Evolutionary conservation across 129 eudicot genomes (phyloP).

Genomic region (Solidago caesia): DNA sequence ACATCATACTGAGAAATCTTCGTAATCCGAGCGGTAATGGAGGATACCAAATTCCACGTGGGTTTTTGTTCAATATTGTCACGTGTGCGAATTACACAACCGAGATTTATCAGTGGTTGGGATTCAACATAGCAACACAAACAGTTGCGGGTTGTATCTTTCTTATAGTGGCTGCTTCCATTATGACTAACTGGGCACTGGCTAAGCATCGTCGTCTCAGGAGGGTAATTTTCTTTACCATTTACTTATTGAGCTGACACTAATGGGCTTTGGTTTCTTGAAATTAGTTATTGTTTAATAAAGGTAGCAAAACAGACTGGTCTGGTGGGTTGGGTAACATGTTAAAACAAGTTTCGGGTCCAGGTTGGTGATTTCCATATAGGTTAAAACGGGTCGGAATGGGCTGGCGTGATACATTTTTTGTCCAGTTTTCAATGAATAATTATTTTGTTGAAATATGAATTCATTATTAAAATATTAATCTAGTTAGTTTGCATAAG

Average conservation of each 20-base stretch:
- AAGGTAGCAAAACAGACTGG: background rate
- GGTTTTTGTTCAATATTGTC: conserved; percentile 88
- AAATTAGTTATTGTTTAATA: background rate
- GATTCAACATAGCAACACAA: conserved; percentile 91
- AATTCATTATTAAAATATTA: background rate
- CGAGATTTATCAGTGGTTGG: conserved; percentile 97
- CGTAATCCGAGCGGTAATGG: conserved; percentile 60
- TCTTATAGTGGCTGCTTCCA: conserved; percentile 74
- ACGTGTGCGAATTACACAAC: conserved; percentile 99
- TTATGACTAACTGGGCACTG: conserved; percentile 98
- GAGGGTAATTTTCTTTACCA: conserved; percentile 54
- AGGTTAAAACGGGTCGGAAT: background rate
- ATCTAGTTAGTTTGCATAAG: background rate
- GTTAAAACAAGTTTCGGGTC: background rate
- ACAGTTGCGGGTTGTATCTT: conserved; percentile 87
- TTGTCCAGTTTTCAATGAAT: background rate
- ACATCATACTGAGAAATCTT: conserved; percentile 77
- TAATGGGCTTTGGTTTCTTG: background rate
- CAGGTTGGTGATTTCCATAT: background rate
- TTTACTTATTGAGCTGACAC: background rate
- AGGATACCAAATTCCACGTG: conserved; percentile 87
- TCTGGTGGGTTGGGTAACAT: background rate
- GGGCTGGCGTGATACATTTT: background rate
- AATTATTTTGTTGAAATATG: too few species aligned
- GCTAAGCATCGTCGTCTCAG: conserved; percentile 93